Conservation (phyloP, 345 rosid genomes). For the Murraya koenigii region DNA sequence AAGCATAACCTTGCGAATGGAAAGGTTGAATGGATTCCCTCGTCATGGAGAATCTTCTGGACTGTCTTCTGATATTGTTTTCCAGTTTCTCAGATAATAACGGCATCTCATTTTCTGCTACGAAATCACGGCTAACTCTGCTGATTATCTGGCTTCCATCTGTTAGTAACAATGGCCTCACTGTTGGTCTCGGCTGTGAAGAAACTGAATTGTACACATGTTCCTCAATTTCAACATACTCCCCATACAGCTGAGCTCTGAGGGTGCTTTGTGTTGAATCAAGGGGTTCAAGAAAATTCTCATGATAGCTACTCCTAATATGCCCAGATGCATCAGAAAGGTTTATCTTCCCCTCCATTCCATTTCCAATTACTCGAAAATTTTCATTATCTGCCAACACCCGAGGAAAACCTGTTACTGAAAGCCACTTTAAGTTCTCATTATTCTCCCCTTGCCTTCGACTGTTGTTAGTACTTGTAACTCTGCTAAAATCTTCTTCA, state of each 20-base stretch:
- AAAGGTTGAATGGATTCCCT: conserved; percentile 1
- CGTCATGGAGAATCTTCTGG: background rate
- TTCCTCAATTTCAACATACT: conserved; percentile 13
- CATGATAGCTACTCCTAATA: conserved; percentile 11
- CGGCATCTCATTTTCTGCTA: background rate
- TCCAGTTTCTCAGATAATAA: background rate
- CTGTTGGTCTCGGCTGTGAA: background rate
- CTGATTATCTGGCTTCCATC: conserved; percentile 20
- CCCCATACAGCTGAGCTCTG: conserved; percentile 11
- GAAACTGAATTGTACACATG: conserved; percentile 7
- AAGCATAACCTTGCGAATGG: conserved; percentile 20
- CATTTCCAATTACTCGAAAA: conserved; percentile 1
- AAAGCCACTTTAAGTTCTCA: background rate
- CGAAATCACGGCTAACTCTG: conserved; percentile 12
- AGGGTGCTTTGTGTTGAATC: conserved; percentile 15
- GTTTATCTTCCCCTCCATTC: conserved; percentile 4
- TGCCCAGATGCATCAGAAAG: conserved; percentile 11
- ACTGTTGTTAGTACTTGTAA: background rate
- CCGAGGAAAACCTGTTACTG: conserved; percentile 4
- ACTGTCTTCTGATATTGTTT: background rate
- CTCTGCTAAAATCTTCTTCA: background rate
- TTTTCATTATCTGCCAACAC: background rate
- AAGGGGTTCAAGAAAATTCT: conserved; percentile 10
- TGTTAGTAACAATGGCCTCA: conserved; percentile 21
- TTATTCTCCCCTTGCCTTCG: background rate